phyloP scores from a whole-genome alignment of 2,329 filamentous ascomycete species.

The Coniochaeta sp. region DNA sequence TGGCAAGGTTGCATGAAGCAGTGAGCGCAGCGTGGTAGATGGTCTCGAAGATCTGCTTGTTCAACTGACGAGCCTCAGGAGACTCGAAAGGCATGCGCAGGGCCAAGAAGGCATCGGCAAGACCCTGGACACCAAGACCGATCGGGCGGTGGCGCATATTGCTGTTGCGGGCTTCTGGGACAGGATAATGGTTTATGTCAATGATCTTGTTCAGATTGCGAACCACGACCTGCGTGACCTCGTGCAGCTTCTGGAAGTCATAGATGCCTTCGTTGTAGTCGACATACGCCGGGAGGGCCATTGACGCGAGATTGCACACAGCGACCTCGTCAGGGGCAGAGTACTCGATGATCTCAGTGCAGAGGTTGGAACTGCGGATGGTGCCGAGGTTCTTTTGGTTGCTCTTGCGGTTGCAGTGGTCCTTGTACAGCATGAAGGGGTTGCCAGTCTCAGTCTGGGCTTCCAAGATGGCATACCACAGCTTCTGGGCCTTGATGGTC shows the following conservation, averaged over 20 bases:
- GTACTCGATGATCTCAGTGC: slow-evolving; percentile 98
- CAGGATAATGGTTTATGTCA: slow-evolving; percentile 97
- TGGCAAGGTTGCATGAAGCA: slow-evolving; percentile 78
- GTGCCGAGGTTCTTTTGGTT: slow-evolving; percentile 99
- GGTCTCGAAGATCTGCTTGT: slow-evolving; percentile 98
- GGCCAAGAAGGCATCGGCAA: slow-evolving; percentile 96
- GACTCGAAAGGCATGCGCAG: slow-evolving; percentile 97
- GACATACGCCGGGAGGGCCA: slow-evolving; percentile 86
- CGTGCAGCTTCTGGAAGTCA: slow-evolving; percentile 95
- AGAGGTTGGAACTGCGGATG: slow-evolving; percentile 97
- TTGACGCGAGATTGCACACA: slow-evolving; percentile 93
- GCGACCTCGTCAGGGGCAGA: slow-evolving; percentile 95
- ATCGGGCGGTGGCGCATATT: slow-evolving; percentile 97
- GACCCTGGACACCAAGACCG: slow-evolving; percentile 92
- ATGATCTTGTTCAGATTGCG: slow-evolving; percentile 98
- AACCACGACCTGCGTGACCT: slow-evolving; percentile 86
- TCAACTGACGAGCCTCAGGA: slow-evolving; percentile 84
- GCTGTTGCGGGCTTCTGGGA: slow-evolving; percentile 85
- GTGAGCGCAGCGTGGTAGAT: slow-evolving; percentile 96
- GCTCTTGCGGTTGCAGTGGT: slow-evolving; percentile 96
- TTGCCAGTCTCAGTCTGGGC: slow-evolving; percentile 98
- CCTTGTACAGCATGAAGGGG: slow-evolving; percentile 99
- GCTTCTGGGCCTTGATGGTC: slow-evolving; percentile 95
- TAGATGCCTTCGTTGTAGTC: slow-evolving; percentile 79
- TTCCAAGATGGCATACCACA: slow-evolving; percentile 98